Evolutionary conservation across 345 rosid species (phyloP).

Genomic region (Rhodamnia argentea): DNA sequence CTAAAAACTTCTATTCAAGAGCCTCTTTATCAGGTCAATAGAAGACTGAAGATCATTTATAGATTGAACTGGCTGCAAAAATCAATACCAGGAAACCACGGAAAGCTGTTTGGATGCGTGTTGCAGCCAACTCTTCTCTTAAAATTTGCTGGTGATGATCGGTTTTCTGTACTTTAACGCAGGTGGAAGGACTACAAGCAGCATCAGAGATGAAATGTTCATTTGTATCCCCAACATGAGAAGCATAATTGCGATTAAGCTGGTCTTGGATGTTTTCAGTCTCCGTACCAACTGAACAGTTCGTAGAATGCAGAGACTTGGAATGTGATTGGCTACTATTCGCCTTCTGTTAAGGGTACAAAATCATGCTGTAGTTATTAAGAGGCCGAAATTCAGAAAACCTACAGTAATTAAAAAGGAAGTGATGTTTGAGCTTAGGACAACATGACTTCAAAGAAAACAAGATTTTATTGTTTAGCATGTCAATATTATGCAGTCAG

Average conservation of each 20-base stretch:
- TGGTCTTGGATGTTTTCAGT: constrained; percentile 36
- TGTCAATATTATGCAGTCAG: background rate
- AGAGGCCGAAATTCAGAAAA: background rate
- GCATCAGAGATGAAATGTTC: constrained; percentile 14
- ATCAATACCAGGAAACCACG: constrained; percentile 83
- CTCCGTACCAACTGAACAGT: constrained; percentile 47
- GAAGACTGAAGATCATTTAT: background rate
- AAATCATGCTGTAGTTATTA: background rate
- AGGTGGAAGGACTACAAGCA: constrained; percentile 39
- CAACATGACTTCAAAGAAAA: background rate
- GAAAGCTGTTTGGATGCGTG: constrained; percentile 78
- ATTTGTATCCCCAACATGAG: constrained; percentile 20
- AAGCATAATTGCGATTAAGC: constrained; percentile 20
- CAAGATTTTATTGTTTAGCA: background rate
- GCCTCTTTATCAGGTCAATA: background rate
- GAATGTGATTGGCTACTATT: background rate
- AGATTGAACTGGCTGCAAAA: background rate
- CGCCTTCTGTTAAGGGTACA: background rate
- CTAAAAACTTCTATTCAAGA: background rate
- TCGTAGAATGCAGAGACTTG: constrained; percentile 48
- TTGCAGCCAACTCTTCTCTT: constrained; percentile 67
- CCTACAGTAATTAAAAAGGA: background rate
- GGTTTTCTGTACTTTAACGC: constrained; percentile 32
- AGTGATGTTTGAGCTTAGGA: background rate
- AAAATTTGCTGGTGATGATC: constrained; percentile 23